Conservation (phyloP, 148 eudicot genomes). For the Diospyros kaki region DNA sequence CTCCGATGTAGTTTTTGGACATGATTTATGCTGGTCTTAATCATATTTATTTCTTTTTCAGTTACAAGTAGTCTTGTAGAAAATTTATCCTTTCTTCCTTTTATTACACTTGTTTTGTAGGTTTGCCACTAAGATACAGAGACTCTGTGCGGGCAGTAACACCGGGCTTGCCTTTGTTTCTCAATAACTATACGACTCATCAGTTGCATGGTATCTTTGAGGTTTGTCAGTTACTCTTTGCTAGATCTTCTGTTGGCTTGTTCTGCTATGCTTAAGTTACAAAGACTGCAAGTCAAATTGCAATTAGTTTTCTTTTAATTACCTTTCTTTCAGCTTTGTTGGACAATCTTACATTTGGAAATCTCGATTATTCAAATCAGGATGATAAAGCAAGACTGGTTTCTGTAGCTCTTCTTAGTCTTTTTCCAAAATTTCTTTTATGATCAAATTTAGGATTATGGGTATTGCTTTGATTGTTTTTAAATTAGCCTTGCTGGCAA, state of each 20-base stretch:
- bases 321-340: not conserved
- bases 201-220: slow-evolving; percentile 98
- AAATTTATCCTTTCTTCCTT: slow-evolving; percentile 8
- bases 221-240: slow-evolving; percentile 36
- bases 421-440: not conserved
- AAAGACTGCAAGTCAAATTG: not conserved
- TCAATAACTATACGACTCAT: slow-evolving; percentile 96
- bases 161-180: slow-evolving; percentile 95
- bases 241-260: not conserved
- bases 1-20: not conserved
- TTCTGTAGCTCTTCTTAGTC: not conserved
- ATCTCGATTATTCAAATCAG: not conserved
- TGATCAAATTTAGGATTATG: not conserved
- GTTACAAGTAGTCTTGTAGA: not conserved
- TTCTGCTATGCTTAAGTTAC: not conserved
- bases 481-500: not conserved
- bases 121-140: slow-evolving; percentile 94
- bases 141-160: slow-evolving; percentile 98
- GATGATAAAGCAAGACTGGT: not conserved
- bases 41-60: not conserved
- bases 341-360: not conserved
- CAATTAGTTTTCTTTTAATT: not conserved
- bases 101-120: slow-evolving; percentile 37
- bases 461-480: not conserved
- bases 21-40: not conserved